Base-by-base conservation (phyloP, 768 basidiomycete species). In the Hericium erinaceus region DNA sequence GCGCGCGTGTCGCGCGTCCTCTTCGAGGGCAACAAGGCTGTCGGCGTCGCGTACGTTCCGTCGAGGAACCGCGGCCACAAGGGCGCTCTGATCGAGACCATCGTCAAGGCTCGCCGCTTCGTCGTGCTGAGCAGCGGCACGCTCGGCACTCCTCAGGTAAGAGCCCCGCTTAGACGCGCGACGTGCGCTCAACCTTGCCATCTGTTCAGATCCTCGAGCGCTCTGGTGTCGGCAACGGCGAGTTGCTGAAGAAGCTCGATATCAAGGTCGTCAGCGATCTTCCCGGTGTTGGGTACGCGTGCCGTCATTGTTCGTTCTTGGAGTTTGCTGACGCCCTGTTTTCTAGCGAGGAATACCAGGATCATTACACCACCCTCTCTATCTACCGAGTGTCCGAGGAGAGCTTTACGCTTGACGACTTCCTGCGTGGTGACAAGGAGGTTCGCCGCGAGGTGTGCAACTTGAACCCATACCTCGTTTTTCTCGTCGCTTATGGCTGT, bases 331-430 rank as follows among this genome's bases (percentile, higher is more conserved):
- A 64, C 37, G 15, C 46, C 5, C 26, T 13, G 50, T 33, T 2
- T 33, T 39, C 51, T 57, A 83, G 84, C 48, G 83, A 86, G 68
- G 70, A 87, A 67, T 87, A 87, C 69, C 84, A 86, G 67, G 85
- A 86, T 64, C 85, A 87, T 65, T 87, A 86, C 67, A 86, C 84
- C 11, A 87, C 84, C 1, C 74, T 86, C 37, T 80, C 81, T 1
- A 69, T 86, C 60, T 87, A 66, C 68, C 84, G 85, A 58, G 85
- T 84, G 38, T 82, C 82, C 18, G 80, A 85, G 63, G 85, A 87
- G 64, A 79, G 74, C 46, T 65, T 68, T 26, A 87, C 85, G 1
- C 66, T 80, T 38, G 85, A 87, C 60, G 83, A 84, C 68, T 88
- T 87, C 79, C 73, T 86, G 33, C 81, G 85, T 26, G 85, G 85